These are phyloP conservation scores for Calycina marina DNA, from an alignment of 2,329 filamentous ascomycete genomes.

Conservation along the genomic window DNA sequence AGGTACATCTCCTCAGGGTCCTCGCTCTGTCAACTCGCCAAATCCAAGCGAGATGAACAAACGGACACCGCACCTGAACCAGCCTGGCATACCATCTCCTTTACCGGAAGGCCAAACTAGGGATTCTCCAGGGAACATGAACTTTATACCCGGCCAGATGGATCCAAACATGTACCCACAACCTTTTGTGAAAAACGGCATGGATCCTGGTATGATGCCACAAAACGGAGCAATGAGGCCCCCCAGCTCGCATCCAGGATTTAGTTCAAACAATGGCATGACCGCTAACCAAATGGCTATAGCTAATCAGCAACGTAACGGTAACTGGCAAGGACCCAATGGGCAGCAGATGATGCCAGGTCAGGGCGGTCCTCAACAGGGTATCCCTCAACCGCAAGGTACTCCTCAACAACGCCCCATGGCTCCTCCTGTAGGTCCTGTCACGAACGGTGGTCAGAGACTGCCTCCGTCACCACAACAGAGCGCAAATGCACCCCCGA, in stretches of 20 bases:
- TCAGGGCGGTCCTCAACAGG: conserved; percentile 19
- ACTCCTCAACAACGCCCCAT: conserved; percentile 60
- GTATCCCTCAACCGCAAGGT: conserved; percentile 21
- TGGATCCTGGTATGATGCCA: conserved; percentile 37
- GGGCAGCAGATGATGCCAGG: conserved; percentile 34
- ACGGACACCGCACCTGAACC: conserved; percentile 61
- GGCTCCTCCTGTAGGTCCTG: conserved; percentile 50
- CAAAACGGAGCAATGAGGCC: conserved; percentile 55
- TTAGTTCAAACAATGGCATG: conserved; percentile 39
- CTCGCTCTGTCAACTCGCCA: conserved; percentile 56
- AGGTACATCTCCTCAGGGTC: conserved; percentile 53
- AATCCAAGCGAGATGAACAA: conserved; percentile 70
- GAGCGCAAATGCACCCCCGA: conserved; percentile 56
- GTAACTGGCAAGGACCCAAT: conserved; percentile 21
- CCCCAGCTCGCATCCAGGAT: conserved; percentile 52
- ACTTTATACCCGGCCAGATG: conserved; percentile 47
- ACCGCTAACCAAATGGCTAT: conserved; percentile 36
- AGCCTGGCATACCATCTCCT: conserved; percentile 53
- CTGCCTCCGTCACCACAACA: conserved; percentile 49
- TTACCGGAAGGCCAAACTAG: conserved; percentile 56
- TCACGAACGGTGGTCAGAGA: conserved; percentile 36
- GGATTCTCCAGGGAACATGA: conserved; percentile 49
- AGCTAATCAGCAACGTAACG: conserved; percentile 28
- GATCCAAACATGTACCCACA: conserved; percentile 45
- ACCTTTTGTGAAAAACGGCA: conserved; percentile 41